Conservation (phyloP, 108 stramenopile genomes). For the Skeletonema potamos region DNA sequence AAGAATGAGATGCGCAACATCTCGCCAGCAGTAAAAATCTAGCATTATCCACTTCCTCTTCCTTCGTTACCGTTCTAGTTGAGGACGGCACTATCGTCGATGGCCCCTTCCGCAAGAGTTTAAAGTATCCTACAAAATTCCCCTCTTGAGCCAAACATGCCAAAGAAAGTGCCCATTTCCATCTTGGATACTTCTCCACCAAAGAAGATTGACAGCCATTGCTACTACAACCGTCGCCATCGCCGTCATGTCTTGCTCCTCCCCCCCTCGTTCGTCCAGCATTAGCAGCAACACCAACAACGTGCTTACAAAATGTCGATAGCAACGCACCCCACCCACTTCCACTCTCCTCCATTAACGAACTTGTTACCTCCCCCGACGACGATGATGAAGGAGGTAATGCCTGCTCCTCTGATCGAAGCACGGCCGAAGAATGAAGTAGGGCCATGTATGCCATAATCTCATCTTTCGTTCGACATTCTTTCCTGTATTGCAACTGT, state of each 20-base stretch:
- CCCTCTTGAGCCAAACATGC: conserved; percentile 41
- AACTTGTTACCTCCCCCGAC: conserved; percentile 10
- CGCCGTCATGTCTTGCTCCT: not conserved
- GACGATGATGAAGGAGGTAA: conserved; percentile 17
- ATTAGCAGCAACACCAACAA: not conserved
- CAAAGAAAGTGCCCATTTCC: conserved; percentile 51
- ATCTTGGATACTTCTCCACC: conserved; percentile 34
- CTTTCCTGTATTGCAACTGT: conserved; percentile 1
- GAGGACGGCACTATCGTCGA: conserved; percentile 3
- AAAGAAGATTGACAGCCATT: not conserved
- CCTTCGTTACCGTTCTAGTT: not conserved
- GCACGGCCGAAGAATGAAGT: conserved; percentile 36
- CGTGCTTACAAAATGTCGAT: conserved; percentile 38
- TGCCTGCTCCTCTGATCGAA: conserved; percentile 29
- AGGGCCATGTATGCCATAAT: conserved; percentile 45
- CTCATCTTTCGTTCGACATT: conserved; percentile 34
- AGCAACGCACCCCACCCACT: conserved; percentile 48
- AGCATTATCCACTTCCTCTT: conserved; percentile 14
- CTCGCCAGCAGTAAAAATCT: conserved; percentile 43
- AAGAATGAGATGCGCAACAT: conserved; percentile 37
- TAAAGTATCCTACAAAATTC: conserved; percentile 41
- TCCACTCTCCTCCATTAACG: conserved; percentile 45
- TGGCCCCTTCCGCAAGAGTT: conserved; percentile 29
- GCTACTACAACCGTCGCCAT: too few relatives aligned
- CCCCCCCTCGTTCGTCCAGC: not conserved